Percentiles rank a stretch among this genome's conserved stretches.
Conservation (phyloP, 2,329 filamentous ascomycete genomes). For the Beauveria australis region DNA sequence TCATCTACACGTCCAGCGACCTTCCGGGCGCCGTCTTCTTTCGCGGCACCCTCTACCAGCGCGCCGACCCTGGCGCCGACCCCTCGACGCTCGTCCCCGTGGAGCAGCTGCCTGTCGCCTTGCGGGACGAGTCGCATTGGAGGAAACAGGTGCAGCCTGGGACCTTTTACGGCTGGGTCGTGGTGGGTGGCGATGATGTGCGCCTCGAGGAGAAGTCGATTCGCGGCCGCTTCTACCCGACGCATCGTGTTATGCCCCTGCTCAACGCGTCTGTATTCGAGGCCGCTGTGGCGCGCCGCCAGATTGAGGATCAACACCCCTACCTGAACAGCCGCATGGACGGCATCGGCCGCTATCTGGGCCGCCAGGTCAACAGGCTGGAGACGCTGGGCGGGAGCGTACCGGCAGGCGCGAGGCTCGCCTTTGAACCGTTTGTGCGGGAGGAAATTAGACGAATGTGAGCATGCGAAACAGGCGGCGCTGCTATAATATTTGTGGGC, state of each 20-base stretch:
- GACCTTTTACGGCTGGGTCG: conserved; percentile 28
- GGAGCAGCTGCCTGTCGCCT: conserved; percentile 32
- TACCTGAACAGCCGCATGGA: conserved; percentile 47
- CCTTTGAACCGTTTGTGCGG: conserved; percentile 27
- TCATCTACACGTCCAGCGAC: conserved; percentile 31
- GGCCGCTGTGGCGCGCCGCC: conserved; percentile 27
- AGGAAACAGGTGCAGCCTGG: conserved; percentile 26
- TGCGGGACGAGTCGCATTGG: conserved; percentile 33
- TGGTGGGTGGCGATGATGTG: conserved; percentile 38
- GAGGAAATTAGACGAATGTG: conserved; percentile 21
- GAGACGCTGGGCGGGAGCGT: conserved; percentile 38
- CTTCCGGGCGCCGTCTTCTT: conserved; percentile 30
- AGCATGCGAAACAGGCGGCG: background rate
- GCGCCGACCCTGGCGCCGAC: conserved; percentile 21
- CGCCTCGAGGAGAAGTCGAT: conserved; percentile 39
- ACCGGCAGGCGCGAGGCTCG: conserved; percentile 25
- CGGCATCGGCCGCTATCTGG: conserved; percentile 32
- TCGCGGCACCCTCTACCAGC: conserved; percentile 32
- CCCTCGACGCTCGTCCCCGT: conserved; percentile 23
- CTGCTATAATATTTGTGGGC: background rate
- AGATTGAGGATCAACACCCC: conserved; percentile 35
- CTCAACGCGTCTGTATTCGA: conserved; percentile 34
- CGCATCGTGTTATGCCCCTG: conserved; percentile 43
- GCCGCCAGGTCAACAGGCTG: conserved; percentile 30
- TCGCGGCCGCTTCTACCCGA: conserved; percentile 51